Conservation (phyloP, 176 grass and related monocot species). For the Themeda triandra region DNA sequence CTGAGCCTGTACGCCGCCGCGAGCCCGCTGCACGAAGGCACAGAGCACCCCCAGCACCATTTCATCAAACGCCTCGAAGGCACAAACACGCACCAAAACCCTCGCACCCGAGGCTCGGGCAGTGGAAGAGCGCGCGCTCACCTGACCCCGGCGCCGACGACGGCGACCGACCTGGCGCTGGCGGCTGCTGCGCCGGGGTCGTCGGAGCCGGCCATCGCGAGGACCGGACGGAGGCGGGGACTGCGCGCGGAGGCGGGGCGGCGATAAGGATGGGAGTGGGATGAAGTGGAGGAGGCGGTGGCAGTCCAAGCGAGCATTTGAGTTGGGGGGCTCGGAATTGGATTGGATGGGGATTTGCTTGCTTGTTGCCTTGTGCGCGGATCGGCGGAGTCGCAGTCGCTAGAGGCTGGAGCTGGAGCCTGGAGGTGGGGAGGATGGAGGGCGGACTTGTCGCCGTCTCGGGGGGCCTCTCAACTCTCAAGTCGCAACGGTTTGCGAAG, state of each 20-base stretch:
- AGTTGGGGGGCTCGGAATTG: conserved; percentile 1
- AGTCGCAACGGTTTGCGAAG: no score
- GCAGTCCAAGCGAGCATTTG: conserved; percentile 33
- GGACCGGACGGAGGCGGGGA: conserved; percentile 1
- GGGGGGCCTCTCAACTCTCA: no score
- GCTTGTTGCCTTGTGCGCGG: conserved; percentile 6
- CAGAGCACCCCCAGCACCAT: neutral
- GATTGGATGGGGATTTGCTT: conserved; percentile 38
- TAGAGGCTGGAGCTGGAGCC: no score
- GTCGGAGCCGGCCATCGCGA: conserved; percentile 55
- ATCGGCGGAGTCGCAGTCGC: neutral
- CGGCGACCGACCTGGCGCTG: conserved; percentile 52
- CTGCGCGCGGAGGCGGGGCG: neutral
- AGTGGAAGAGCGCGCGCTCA: neutral
- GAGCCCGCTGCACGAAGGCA: conserved; percentile 58
- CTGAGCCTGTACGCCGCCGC: conserved; percentile 87
- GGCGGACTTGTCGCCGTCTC: neutral
- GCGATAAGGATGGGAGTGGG: conserved; percentile 24
- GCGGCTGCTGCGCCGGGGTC: conserved; percentile 18
- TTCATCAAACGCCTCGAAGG: conserved; percentile 34
- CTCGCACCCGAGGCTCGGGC: neutral
- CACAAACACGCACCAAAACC: conserved; percentile 2
- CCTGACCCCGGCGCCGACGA: conserved; percentile 67
- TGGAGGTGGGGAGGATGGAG: neutral
- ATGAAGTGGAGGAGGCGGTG: conserved; percentile 26